These are phyloP conservation scores for Pseudogymnoascus sp. DNA, from an alignment of 2,329 filamentous ascomycete genomes.

Conservation along the genomic window DNA sequence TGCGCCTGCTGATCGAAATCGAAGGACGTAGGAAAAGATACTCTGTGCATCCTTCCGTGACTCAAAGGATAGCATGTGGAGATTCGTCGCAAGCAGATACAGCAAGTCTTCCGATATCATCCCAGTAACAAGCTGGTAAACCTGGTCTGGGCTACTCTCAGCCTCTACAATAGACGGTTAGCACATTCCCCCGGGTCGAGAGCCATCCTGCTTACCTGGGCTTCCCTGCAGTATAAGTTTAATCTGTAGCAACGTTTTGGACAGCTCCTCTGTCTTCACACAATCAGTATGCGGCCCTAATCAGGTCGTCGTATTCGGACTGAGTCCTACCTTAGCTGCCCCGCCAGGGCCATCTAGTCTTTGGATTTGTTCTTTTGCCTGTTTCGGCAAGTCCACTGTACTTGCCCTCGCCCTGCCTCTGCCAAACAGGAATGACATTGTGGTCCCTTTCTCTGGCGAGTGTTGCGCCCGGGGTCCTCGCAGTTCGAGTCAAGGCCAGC, in stretches of 20 bases:
- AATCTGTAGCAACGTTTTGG: constrained; percentile 81
- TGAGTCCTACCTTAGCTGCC: constrained; percentile 44
- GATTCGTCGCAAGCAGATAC: constrained; percentile 71
- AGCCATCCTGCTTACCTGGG: constrained; percentile 54
- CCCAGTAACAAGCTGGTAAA: constrained; percentile 75
- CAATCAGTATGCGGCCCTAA: constrained; percentile 5
- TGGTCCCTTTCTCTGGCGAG: constrained; percentile 8
- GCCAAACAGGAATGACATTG: constrained; percentile 65
- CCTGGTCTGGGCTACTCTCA: constrained; percentile 79
- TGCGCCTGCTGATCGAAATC: constrained; percentile 66
- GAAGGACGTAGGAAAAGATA: constrained; percentile 90
- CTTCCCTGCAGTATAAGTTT: constrained; percentile 90
- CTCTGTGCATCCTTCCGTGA: constrained; percentile 92
- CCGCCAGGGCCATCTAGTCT: constrained; percentile 52
- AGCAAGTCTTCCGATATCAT: constrained; percentile 87
- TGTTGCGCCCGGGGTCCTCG: not conserved
- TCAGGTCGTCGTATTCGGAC: not conserved
- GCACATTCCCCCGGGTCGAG: not conserved
- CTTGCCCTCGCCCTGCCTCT: constrained; percentile 54
- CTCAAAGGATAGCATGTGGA: constrained; percentile 87
- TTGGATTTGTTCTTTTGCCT: constrained; percentile 54
- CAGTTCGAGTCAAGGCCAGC: not conserved
- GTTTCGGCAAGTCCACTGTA: constrained; percentile 45
- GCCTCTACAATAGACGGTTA: constrained; percentile 50
- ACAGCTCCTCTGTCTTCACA: constrained; percentile 73